Conservation (phyloP, 2,329 filamentous ascomycete genomes). For the Helotiales sp. region DNA sequence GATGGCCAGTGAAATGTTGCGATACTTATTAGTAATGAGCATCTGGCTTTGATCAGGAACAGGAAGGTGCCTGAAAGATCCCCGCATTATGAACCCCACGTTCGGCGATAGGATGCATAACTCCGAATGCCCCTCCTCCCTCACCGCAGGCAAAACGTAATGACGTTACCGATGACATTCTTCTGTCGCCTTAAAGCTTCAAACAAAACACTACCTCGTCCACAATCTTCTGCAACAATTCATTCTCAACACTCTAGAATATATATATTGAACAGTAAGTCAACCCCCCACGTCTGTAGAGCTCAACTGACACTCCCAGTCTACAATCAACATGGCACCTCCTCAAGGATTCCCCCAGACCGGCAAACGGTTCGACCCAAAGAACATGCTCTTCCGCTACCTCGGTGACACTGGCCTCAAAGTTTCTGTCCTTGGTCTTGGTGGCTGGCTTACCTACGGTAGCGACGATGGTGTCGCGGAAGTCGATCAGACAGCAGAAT, state of each 20-base stretch:
- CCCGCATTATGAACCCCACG: neutral
- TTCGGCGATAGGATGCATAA: neutral
- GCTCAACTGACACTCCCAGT: neutral
- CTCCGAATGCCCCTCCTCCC: neutral
- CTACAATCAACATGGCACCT: constrained; percentile 17
- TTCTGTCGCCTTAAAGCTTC: neutral
- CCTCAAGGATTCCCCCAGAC: constrained; percentile 22
- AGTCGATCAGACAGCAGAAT: constrained; percentile 39
- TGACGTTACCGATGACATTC: neutral
- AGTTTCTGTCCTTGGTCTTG: constrained; percentile 69
- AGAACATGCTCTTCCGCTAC: constrained; percentile 66
- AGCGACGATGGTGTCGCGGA: constrained; percentile 32
- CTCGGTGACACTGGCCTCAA: constrained; percentile 69
- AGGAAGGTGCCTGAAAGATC: neutral
- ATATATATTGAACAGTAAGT: neutral
- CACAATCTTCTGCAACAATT: neutral
- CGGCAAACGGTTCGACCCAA: constrained; percentile 32
- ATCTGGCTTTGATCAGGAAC: neutral
- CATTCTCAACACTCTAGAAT: neutral
- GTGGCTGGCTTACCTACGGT: constrained; percentile 71
- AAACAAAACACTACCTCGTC: neutral
- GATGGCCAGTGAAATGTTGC: neutral
- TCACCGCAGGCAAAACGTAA: neutral
- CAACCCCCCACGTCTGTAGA: neutral
- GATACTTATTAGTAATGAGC: neutral